These are phyloP conservation scores for Aegilops sharonensis DNA, from an alignment of 176 grass and related monocot species.

Conservation along the genomic window DNA sequence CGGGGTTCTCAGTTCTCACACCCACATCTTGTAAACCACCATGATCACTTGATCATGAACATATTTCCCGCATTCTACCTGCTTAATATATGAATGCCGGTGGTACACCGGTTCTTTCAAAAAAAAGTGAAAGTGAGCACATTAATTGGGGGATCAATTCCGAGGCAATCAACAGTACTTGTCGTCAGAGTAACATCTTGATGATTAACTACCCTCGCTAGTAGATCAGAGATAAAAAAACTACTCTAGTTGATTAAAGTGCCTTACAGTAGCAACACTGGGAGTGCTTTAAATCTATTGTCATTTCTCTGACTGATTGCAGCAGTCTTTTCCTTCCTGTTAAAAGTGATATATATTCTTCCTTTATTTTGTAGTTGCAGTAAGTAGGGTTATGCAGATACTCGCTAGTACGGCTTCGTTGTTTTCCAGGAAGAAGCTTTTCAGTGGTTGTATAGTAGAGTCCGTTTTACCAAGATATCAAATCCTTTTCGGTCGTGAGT, in stretches of 20 bases:
- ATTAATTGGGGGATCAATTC: conserved; percentile 59
- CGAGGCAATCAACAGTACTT: conserved; percentile 69
- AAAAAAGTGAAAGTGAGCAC: conserved; percentile 72
- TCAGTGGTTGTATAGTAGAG: too few relatives aligned
- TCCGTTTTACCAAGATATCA: too few relatives aligned
- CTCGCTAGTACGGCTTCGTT: not conserved
- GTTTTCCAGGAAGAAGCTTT: too few relatives aligned
- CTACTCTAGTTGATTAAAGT: conserved; percentile 8
- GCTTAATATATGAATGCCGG: too few relatives aligned
- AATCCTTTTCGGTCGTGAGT: too few relatives aligned
- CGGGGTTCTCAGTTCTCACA: too few relatives aligned
- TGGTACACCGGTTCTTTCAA: too few relatives aligned
- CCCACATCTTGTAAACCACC: too few relatives aligned
- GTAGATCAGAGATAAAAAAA: not conserved
- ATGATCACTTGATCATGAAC: too few relatives aligned
- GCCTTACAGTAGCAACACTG: not conserved
- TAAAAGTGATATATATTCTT: not conserved
- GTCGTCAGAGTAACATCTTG: conserved; percentile 64
- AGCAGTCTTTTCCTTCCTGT: not conserved
- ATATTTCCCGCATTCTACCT: too few relatives aligned
- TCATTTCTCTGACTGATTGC: not conserved
- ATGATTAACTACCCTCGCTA: conserved; percentile 82
- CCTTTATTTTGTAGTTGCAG: not conserved
- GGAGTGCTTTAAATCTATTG: not conserved
- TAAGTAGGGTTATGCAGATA: not conserved